These are phyloP conservation scores for Allium sativum DNA, from an alignment of 106 monocot genomes.

Conservation along the genomic window DNA sequence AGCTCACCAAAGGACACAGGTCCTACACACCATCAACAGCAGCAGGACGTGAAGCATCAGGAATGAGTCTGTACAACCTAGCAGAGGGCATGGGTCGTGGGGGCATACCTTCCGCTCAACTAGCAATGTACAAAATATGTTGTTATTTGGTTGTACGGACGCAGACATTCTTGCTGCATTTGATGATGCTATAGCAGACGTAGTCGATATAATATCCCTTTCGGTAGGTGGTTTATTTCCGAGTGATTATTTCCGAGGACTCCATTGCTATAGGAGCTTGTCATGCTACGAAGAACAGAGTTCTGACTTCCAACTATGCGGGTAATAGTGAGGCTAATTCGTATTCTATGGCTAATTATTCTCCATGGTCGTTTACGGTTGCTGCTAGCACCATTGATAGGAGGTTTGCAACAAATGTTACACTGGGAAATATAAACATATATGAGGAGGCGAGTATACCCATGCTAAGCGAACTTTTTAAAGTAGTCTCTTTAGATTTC, in stretches of 20 bases:
- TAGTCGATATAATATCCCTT: conserved; percentile 39
- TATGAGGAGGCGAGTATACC: conserved; percentile 5
- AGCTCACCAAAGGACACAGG: conserved; percentile 41
- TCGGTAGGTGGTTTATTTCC: conserved; percentile 23
- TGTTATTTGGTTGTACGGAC: conserved; percentile 16
- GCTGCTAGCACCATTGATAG: conserved; percentile 32
- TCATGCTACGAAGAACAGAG: conserved; percentile 25
- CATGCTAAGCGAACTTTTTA: too few species aligned
- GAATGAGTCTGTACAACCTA: conserved; percentile 25
- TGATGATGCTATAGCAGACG: conserved; percentile 44
- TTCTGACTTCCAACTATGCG: conserved; percentile 13
- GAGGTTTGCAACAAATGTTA: not conserved
- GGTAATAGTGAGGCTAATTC: conserved; percentile 20
- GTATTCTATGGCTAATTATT: conserved; percentile 10
- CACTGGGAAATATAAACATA: conserved; percentile 5
- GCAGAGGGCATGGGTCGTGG: conserved; percentile 38
- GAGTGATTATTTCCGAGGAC: conserved; percentile 22
- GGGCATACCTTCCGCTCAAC: conserved; percentile 23
- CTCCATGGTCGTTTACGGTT: conserved; percentile 32
- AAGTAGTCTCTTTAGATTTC: too few species aligned
- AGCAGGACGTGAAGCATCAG: conserved; percentile 21
- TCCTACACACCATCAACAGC: conserved; percentile 54
- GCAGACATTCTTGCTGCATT: conserved; percentile 15
- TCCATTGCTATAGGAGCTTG: conserved; percentile 36
- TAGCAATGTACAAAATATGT: conserved; percentile 52